Percentiles rank a stretch among this genome's conserved stretches.
Conservation (phyloP, 2,329 filamentous ascomycete genomes). For the Sporothrix sp. region DNA sequence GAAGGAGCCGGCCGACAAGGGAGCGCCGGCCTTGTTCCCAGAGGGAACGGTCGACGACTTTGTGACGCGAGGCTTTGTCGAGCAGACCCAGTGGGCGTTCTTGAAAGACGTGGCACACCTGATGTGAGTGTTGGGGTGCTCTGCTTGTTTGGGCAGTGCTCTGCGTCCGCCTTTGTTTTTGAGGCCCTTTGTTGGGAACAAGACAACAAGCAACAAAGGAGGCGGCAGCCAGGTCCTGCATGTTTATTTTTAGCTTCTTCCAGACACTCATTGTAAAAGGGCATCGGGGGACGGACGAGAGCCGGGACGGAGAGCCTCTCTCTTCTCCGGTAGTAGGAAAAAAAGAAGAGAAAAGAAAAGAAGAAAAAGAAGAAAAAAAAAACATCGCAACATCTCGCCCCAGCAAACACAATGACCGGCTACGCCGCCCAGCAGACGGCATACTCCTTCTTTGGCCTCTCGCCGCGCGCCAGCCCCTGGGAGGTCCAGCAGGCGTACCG, state of each 20-base stretch:
- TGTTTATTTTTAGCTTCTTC: no score
- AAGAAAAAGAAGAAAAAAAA: no score
- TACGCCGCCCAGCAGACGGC: constrained; percentile 1
- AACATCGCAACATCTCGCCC: no score
- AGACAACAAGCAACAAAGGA: no score
- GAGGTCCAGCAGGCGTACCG: background rate
- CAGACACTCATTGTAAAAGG: no score
- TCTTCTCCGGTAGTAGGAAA: no score
- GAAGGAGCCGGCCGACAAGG: constrained; percentile 19
- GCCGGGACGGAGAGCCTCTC: no score
- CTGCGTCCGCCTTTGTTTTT: background rate
- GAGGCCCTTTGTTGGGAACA: background rate
- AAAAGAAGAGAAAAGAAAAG: no score
- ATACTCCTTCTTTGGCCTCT: constrained; percentile 2
- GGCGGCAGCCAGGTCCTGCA: no score
- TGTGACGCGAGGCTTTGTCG: constrained; percentile 34
- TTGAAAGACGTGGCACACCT: constrained; percentile 34
- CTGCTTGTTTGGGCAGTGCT: background rate
- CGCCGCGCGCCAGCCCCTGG: background rate
- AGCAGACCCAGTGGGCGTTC: constrained; percentile 39
- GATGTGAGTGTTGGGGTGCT: background rate
- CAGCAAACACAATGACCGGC: background rate
- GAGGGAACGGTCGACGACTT: constrained; percentile 35
- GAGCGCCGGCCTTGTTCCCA: constrained; percentile 33
- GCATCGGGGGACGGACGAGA: no score